Conservation (phyloP, 164 flowering plant species). For the Vitis rupestris region DNA sequence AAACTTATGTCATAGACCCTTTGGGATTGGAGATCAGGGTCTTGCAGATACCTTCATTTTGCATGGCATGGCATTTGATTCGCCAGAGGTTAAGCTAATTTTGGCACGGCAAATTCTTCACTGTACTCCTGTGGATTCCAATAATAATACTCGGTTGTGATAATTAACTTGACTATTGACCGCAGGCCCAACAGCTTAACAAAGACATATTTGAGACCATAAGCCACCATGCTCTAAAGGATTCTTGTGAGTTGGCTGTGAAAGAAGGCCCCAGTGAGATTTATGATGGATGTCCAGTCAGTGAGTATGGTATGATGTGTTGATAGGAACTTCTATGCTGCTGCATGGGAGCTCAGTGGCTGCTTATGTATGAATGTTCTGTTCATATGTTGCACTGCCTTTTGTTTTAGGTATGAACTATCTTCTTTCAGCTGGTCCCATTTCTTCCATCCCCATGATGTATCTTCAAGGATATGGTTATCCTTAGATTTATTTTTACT, state of each 20-base stretch:
- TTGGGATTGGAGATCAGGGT: slow-evolving; percentile 97
- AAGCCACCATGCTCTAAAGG: slow-evolving; percentile 77
- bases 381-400: too few relatives aligned
- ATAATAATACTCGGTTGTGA: not conserved
- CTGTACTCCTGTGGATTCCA: too few relatives aligned
- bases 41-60: slow-evolving; percentile 95
- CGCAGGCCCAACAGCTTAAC: slow-evolving; percentile 89
- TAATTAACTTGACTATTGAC: not conserved
- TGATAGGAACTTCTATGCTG: too few relatives aligned
- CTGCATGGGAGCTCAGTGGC: not conserved
- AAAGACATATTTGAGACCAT: slow-evolving; percentile 93
- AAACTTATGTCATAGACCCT: slow-evolving; percentile 85
- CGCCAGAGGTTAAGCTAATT: slow-evolving; percentile 61
- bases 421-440: too few relatives aligned
- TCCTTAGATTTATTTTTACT: too few relatives aligned
- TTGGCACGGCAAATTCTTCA: not conserved
- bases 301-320: slow-evolving; percentile 68
- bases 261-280: slow-evolving; percentile 87
- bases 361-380: not conserved
- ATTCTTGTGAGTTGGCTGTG: slow-evolving; percentile 75
- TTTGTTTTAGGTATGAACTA: too few relatives aligned
- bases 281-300: slow-evolving; percentile 79
- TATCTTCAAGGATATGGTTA: too few relatives aligned
- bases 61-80: slow-evolving; percentile 98
- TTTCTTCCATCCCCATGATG: too few relatives aligned